phyloP scores from a whole-genome alignment of 352 stramenopile genomes.

The Plasmopara muralis region DNA sequence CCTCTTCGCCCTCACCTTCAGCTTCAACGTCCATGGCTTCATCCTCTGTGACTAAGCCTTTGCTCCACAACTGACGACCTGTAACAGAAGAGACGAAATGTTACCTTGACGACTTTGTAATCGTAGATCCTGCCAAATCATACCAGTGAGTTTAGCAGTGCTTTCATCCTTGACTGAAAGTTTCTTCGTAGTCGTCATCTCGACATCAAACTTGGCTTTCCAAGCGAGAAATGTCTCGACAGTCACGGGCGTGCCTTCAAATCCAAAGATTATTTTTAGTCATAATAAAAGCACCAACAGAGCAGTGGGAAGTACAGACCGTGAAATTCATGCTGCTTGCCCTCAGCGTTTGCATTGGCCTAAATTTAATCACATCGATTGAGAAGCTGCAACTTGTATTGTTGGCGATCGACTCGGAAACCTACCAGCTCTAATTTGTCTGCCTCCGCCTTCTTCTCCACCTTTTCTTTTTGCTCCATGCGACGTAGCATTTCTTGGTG shows the following conservation, averaged over 20 bases:
- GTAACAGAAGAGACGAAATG: neutral
- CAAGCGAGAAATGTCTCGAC: conserved; percentile 68
- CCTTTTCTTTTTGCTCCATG: conserved; percentile 74
- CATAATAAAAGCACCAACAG: neutral
- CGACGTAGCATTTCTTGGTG: conserved; percentile 86
- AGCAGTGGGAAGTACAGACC: conserved; percentile 10
- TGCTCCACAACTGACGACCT: conserved; percentile 66
- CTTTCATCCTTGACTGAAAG: conserved; percentile 54
- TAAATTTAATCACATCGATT: conserved; percentile 13
- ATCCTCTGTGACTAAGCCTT: conserved; percentile 68
- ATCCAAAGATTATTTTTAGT: conserved; percentile 4
- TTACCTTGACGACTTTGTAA: neutral
- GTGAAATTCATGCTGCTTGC: conserved; percentile 25
- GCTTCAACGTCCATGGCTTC: conserved; percentile 30
- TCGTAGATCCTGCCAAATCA: neutral
- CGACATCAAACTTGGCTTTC: conserved; percentile 61
- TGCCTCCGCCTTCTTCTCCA: conserved; percentile 61
- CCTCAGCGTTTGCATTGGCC: conserved; percentile 22
- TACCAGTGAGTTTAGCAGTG: conserved; percentile 71
- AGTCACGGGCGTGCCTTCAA: conserved; percentile 67
- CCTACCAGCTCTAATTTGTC: conserved; percentile 38
- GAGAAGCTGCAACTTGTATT: too few species aligned
- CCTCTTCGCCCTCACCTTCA: conserved; percentile 40
- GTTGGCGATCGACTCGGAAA: neutral
- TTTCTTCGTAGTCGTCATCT: conserved; percentile 50